Evolutionary conservation across 108 stramenopile genomes (phyloP), one percentile per base, ranked within the genome.

Genomic region (Cafeteria roenbergensis): DNA sequence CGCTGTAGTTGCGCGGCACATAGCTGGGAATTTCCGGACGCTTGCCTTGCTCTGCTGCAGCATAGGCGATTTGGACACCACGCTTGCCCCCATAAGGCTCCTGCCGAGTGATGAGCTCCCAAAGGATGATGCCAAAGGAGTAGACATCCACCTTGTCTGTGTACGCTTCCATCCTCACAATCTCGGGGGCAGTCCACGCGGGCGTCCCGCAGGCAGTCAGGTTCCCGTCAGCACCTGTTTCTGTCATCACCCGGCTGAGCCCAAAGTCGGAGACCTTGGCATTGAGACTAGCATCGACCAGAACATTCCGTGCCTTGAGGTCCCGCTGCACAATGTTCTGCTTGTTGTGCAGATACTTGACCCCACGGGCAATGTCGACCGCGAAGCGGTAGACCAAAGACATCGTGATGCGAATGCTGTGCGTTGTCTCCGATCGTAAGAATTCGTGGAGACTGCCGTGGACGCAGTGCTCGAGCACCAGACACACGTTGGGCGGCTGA

Each of bases 391-490:
- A 29, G 26, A 66, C 65, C 1, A 56, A 26, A 6, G 54, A 55
- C 57, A 59, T 72, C 51, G 65, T 48, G 56, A 55, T 71, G 12
- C 26, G 29, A 22, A 53, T 65, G 55, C 48, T 42, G 3, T 38
- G 0, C 25, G 33, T 34, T 0, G 53, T 37, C 54, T 55, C 66
- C 1, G 53, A 33, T 35, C 28, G 9, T 12, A 72, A 26, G 37
- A 64, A 72, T 14, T 72, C 63, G 48, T 65, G 38, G 20, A 72
- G 57, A 56, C 30, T 64, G 12, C 71, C 65, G 24, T 59, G 42
- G 9, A 73, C 36, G 37, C 57, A 56, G 38, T 75, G 73, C 55
- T 80, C 79, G 28, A 76, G 56, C 38, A 75, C 62, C 28, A 80
- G 51, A 35, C 71, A 77, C 4, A 73, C 34, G 25, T 65, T 55